Evolutionary conservation across 192 early-diverging fungal genomes (phyloP).

Genomic region (Funneliformis geosporum): DNA sequence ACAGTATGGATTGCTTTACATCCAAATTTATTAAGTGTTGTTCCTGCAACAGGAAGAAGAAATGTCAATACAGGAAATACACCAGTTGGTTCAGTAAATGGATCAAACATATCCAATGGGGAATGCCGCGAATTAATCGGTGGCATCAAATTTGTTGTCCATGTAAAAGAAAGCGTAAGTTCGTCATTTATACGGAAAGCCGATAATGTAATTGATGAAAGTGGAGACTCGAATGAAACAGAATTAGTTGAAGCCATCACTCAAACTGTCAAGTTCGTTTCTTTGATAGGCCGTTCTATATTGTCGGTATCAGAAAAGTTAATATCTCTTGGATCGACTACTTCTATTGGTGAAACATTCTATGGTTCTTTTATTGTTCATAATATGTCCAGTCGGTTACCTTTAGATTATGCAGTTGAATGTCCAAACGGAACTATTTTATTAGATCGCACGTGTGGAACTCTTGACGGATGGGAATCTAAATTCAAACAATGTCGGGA

Average conservation of each 20-base stretch:
- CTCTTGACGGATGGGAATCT: slow-evolving; percentile 51
- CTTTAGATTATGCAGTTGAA: slow-evolving; percentile 65
- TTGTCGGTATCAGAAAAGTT: slow-evolving; percentile 63
- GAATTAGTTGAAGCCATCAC: slow-evolving; percentile 54
- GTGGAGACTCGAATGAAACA: slow-evolving; percentile 16
- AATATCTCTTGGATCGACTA: slow-evolving; percentile 69
- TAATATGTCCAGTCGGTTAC: slow-evolving; percentile 71
- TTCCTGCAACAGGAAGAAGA: slow-evolving; percentile 34
- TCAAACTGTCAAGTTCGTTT: slow-evolving; percentile 79
- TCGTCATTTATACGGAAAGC: not conserved
- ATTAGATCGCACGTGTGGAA: slow-evolving; percentile 52
- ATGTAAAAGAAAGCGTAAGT: slow-evolving; percentile 44
- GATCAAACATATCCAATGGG: slow-evolving; percentile 31
- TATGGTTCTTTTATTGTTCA: slow-evolving; percentile 65
- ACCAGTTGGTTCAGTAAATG: not conserved
- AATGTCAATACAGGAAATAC: slow-evolving; percentile 22
- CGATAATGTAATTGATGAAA: not conserved
- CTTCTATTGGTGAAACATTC: slow-evolving; percentile 48
- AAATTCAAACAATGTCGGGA: not conserved
- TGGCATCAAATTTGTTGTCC: slow-evolving; percentile 76
- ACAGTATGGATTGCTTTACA: slow-evolving; percentile 80
- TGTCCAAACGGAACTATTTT: slow-evolving; percentile 54
- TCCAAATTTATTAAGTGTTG: slow-evolving; percentile 58
- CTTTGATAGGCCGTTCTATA: slow-evolving; percentile 78
- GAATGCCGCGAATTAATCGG: slow-evolving; percentile 75